These are phyloP conservation scores for Wolfiporia cocos DNA, from an alignment of 1,284 basidiomycete species.

Conservation along the genomic window DNA sequence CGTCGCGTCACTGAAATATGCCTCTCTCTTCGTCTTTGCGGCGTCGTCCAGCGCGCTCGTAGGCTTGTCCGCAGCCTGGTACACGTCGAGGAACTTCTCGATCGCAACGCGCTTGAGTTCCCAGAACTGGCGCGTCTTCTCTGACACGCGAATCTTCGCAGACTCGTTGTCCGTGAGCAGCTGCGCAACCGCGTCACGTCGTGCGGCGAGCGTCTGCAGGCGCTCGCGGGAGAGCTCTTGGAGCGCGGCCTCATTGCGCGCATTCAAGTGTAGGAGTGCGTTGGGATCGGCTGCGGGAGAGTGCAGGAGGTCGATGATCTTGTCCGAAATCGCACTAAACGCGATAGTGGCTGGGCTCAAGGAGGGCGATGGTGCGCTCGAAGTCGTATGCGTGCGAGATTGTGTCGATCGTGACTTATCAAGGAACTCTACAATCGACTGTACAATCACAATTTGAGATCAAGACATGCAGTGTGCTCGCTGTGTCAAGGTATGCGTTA, in stretches of 20 bases:
- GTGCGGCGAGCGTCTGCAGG: conserved; percentile 41
- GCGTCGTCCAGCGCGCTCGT: conserved; percentile 30
- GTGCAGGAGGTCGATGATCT: conserved; percentile 64
- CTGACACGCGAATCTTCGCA: conserved; percentile 44
- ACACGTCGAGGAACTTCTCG: conserved; percentile 39
- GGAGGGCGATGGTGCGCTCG: conserved; percentile 66
- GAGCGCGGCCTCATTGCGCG: conserved; percentile 42
- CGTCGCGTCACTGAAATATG: conserved; percentile 30
- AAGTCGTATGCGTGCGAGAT: conserved; percentile 64
- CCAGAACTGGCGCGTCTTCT: conserved; percentile 58
- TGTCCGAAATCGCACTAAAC: conserved; percentile 48
- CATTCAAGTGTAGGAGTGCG: conserved; percentile 42
- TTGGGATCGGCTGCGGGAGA: conserved; percentile 48
- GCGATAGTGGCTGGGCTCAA: conserved; percentile 80
- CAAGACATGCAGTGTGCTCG: too few relatives aligned
- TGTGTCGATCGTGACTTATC: conserved; percentile 71
- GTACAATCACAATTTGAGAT: too few relatives aligned
- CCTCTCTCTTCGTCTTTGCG: conserved; percentile 25
- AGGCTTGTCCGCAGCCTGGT: conserved; percentile 37
- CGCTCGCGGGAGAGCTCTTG: conserved; percentile 32
- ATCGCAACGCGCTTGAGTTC: conserved; percentile 42
- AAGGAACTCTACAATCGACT: conserved; percentile 78
- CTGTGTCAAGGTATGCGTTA: too few relatives aligned
- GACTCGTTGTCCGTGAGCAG: conserved; percentile 47
- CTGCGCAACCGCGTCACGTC: conserved; percentile 45